Evolutionary conservation across 2,329 filamentous ascomycete species (phyloP).

Genomic region (Zalaria sp.): DNA sequence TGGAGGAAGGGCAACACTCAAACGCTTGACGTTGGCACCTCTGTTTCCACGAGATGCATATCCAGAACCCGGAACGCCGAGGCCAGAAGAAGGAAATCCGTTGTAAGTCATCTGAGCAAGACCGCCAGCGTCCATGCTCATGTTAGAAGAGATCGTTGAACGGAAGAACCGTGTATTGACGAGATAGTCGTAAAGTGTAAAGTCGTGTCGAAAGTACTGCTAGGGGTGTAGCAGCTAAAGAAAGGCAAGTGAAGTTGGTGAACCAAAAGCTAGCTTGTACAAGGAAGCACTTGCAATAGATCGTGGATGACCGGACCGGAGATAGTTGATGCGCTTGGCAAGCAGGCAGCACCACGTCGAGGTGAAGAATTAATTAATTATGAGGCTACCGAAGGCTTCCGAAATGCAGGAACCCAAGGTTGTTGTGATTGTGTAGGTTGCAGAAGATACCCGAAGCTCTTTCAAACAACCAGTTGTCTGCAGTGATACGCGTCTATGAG

Average conservation of each 20-base stretch:
- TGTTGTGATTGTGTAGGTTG: neutral
- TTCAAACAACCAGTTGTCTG: neutral
- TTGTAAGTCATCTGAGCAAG: slow-evolving; percentile 98
- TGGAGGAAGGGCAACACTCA: slow-evolving; percentile 60
- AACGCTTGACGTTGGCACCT: slow-evolving; percentile 67
- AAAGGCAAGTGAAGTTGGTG: neutral
- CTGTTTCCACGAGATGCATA: slow-evolving; percentile 78
- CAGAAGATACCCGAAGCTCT: neutral
- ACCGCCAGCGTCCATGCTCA: slow-evolving; percentile 88
- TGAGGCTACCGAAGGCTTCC: neutral
- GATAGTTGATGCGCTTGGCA: slow-evolving; percentile 3
- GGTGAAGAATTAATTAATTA: neutral
- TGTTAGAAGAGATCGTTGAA: slow-evolving; percentile 8
- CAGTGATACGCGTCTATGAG: no score
- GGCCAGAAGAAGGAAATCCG: slow-evolving; percentile 51
- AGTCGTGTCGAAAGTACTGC: neutral
- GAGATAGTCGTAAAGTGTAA: slow-evolving; percentile 4
- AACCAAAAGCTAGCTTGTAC: slow-evolving; percentile 1
- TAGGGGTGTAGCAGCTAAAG: neutral
- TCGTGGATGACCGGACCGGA: neutral
- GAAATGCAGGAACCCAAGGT: neutral
- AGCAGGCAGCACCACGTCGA: slow-evolving; percentile 5
- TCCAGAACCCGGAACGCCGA: slow-evolving; percentile 64
- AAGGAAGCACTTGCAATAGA: slow-evolving; percentile 1
- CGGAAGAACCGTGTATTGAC: neutral